A percentile compares a stretch with the other conserved stretches of the same genome.
Conservation (phyloP, 257 asterid genomes). For the Scutellaria baicalensis region DNA sequence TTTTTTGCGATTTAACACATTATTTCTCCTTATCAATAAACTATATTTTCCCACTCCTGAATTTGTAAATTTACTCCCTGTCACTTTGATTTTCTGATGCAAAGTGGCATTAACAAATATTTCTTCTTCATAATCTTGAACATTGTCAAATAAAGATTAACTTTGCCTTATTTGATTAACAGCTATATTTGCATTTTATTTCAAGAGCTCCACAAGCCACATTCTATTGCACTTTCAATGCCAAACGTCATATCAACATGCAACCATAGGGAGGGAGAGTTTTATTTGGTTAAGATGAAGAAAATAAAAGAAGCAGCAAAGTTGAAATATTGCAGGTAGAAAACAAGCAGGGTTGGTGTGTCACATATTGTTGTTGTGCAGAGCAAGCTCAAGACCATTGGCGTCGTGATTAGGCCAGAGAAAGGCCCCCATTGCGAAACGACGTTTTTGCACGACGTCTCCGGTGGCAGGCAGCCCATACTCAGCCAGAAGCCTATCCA, state of each 20-base stretch:
- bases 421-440: constrained; percentile 46
- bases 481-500: constrained; percentile 40
- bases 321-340: no score
- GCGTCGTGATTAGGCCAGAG: constrained; percentile 30
- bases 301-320: not conserved
- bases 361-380: constrained; percentile 10
- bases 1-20: no score
- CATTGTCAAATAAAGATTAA: no score
- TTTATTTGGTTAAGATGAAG: not conserved
- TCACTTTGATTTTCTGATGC: no score
- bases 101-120: no score
- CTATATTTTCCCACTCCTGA: no score
- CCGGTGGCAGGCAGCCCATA: constrained; percentile 43
- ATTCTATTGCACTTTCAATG: not conserved
- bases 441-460: constrained; percentile 32
- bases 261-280: not conserved
- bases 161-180: no score
- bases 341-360: not conserved
- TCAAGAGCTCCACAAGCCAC: not conserved
- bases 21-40: no score
- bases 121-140: no score
- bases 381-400: not conserved
- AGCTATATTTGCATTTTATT: no score
- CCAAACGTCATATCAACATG: not conserved
- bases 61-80: no score